Evolutionary conservation across 305 asterid genomes (phyloP), one percentile per base, ranked within the genome.

Genomic region (Rubia tinctorum): DNA sequence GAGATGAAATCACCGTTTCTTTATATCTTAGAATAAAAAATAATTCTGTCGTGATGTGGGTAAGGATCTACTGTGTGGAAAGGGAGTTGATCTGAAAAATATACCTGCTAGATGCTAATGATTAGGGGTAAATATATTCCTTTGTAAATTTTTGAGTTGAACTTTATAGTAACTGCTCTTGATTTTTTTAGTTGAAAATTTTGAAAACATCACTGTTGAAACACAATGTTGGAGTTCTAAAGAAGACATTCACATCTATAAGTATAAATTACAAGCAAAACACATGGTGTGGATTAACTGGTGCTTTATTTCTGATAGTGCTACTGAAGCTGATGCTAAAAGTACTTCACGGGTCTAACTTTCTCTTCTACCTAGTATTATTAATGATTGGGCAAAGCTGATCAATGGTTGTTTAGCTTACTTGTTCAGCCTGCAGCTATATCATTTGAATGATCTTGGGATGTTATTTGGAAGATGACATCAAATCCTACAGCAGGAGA

Each of bases 401-500:
- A 65, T 77, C 65, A 27, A 15, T 63, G n/a, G 0, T 3, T 3
- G 44, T 12, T 65, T 49, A 73, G 62, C 72, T 75, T 74, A n/a
- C 40, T 59, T 65, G 58, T 74, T 62, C 85, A 87, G 90, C 87
- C 71, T 62, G 59, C 34, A 11, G 72, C 71, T 69, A 72, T 78
- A 79, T 75, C 72, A 34, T 77, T 83, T 90, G 91, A 86, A 89
- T 90, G 92, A 87, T 81, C 88, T 80, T 88, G 88, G 80, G 82
- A 77, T 78, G 71, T 77, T 87, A 76, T 81, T 82, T 82, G 79
- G 78, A 82, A 82, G 81, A 92, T 95, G 98, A 88, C 84, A 81
- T 91, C 99, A 80, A 95, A 87, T 85, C 85, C 90, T 88, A 71
- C 85, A 82, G 85, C 98, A 81, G 98, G 98, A 85, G 99, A 91